phyloP scores from a whole-genome alignment of 2,329 filamentous ascomycete species.

The Fusarium cyanostomum region DNA sequence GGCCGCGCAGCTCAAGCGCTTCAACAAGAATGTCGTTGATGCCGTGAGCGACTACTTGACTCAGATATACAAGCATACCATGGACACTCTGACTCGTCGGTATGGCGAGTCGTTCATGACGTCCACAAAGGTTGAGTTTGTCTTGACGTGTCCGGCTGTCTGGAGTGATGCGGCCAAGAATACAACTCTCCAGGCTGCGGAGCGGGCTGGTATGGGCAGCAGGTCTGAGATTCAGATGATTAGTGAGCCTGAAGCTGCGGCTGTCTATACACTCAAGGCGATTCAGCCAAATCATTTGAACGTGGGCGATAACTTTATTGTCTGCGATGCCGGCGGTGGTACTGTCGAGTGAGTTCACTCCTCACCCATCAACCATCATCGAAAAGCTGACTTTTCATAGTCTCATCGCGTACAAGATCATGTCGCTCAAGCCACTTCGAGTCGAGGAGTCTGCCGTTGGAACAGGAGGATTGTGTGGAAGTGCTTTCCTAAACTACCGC shows the following conservation, averaged over 20 bases:
- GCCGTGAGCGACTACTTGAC: slow-evolving; percentile 83
- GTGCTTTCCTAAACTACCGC: slow-evolving; percentile 81
- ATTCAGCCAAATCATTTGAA: slow-evolving; percentile 79
- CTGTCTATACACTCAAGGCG: slow-evolving; percentile 81
- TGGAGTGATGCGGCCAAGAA: slow-evolving; percentile 90
- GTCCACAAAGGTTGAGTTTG: slow-evolving; percentile 78
- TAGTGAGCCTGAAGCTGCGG: slow-evolving; percentile 81
- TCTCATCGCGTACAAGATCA: slow-evolving; percentile 83
- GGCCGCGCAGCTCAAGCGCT: slow-evolving; percentile 76
- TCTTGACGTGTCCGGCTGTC: slow-evolving; percentile 83
- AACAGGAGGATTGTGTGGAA: slow-evolving; percentile 80
- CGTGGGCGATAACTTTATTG: slow-evolving; percentile 72
- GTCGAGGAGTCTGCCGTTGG: slow-evolving; percentile 84
- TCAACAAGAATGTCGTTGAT: slow-evolving; percentile 80
- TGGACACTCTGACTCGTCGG: slow-evolving; percentile 77
- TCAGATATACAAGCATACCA: slow-evolving; percentile 79
- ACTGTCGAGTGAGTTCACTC: slow-evolving; percentile 68
- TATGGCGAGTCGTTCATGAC: slow-evolving; percentile 84
- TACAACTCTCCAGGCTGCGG: slow-evolving; percentile 79
- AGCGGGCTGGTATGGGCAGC: slow-evolving; percentile 80
- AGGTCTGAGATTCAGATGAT: slow-evolving; percentile 79
- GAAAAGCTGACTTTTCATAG: slow-evolving; percentile 47
- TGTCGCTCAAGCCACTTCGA: slow-evolving; percentile 73
- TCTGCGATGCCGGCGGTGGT: slow-evolving; percentile 70
- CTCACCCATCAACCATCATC: accelerated